These are phyloP conservation scores for Exophiala xenobiotica DNA, from an alignment of 2,329 filamentous ascomycete genomes.

Conservation along the genomic window DNA sequence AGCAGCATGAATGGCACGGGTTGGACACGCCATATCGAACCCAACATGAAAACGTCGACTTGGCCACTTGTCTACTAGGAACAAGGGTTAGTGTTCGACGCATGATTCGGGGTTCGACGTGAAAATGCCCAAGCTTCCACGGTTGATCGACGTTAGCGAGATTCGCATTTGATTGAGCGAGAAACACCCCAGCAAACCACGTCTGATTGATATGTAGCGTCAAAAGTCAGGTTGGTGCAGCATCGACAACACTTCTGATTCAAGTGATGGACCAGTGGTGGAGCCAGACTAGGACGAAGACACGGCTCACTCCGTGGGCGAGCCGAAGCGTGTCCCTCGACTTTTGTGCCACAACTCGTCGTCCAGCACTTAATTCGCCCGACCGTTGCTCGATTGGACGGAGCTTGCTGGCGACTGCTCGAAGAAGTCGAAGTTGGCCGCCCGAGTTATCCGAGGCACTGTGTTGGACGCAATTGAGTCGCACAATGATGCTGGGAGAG, in stretches of 20 bases:
- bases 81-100: neutral
- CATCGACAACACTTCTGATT: neutral
- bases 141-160: neutral
- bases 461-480: conserved; percentile 1
- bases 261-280: neutral
- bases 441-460: conserved; percentile 11
- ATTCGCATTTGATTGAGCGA: neutral
- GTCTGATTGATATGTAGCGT: no score
- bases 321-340: conserved; percentile 3
- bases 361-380: neutral
- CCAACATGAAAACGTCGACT: neutral
- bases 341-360: neutral
- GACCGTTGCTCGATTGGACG: neutral
- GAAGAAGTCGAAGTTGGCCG: neutral
- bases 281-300: neutral
- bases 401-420: neutral
- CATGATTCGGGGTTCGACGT: neutral
- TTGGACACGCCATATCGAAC: neutral
- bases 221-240: neutral
- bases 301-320: neutral
- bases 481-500: neutral
- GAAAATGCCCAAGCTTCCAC: neutral
- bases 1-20: neutral
- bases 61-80: no score
- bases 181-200: no score